phyloP scores from a whole-genome alignment of 148 eudicot genomes.

The Camellia sinensis region DNA sequence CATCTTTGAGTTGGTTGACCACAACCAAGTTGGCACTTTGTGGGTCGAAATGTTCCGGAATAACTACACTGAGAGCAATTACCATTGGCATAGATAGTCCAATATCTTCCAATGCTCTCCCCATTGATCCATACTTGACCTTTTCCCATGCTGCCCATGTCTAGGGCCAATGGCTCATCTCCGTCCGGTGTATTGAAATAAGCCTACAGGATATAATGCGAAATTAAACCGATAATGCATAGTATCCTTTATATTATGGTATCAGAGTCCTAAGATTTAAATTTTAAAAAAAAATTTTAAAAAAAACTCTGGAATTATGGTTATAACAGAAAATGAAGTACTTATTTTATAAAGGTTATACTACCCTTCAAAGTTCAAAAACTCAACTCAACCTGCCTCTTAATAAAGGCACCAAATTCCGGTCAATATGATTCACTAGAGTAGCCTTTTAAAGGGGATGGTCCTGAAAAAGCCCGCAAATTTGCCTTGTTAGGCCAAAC shows the following conservation, averaged over 20 bases:
- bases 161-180: constrained; percentile 69
- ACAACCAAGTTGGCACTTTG: constrained; percentile 73
- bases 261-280: background rate
- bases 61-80: constrained; percentile 61
- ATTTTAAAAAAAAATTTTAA: background rate
- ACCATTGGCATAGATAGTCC: constrained; percentile 63
- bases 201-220: constrained; percentile 39
- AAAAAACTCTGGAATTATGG: background rate
- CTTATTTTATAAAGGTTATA: background rate
- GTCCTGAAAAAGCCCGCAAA: background rate
- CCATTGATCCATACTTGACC: constrained; percentile 94
- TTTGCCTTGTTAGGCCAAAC: background rate
- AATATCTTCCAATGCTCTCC: constrained; percentile 77
- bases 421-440: background rate
- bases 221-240: background rate
- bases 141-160: constrained; percentile 78
- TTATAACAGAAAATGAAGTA: background rate
- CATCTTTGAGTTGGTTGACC: constrained; percentile 90
- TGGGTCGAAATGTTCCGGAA: constrained; percentile 52
- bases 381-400: background rate
- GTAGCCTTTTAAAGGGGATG: background rate
- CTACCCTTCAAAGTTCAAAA: background rate
- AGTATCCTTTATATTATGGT: background rate
- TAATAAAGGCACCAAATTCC: background rate
- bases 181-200: constrained; percentile 72